These are phyloP conservation scores for Pyrenophora seminiperda DNA, from an alignment of 2,329 filamentous ascomycete species.

Conservation along the genomic window DNA sequence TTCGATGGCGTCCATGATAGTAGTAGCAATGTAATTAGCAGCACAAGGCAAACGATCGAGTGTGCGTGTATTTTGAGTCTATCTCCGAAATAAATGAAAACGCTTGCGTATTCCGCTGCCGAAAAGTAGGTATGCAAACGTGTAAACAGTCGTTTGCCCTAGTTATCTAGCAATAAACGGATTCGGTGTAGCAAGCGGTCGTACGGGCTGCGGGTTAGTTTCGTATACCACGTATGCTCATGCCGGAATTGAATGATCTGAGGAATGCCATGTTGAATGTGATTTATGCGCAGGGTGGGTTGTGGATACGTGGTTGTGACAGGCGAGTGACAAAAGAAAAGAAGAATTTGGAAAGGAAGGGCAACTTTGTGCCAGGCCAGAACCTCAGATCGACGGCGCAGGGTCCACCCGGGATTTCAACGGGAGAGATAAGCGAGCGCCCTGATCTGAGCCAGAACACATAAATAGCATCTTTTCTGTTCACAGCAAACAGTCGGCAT, in stretches of 20 bases:
- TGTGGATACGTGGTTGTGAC: too few relatives aligned
- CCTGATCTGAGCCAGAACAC: too few relatives aligned
- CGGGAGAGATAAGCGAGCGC: background rate
- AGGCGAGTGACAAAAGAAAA: background rate
- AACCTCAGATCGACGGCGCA: too few relatives aligned
- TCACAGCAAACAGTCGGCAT: background rate
- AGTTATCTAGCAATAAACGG: background rate
- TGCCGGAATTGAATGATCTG: constrained; percentile 30
- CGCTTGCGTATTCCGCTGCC: background rate
- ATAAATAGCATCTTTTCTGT: background rate
- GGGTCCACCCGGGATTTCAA: background rate
- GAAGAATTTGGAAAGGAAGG: background rate
- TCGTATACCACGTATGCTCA: constrained; percentile 42
- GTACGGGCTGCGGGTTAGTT: constrained; percentile 28
- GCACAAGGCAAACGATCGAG: background rate
- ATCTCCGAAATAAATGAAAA: constrained; percentile 3
- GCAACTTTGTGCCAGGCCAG: background rate
- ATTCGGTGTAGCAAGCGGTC: constrained; percentile 8
- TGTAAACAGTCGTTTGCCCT: constrained; percentile 2
- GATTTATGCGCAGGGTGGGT: constrained; percentile 1
- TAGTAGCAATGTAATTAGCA: constrained; percentile 7
- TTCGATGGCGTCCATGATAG: constrained; percentile 12
- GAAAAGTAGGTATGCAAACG: constrained; percentile 1
- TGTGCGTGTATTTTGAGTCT: background rate
- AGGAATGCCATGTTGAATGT: constrained; percentile 32